Evolutionary conservation across 305 asterid genomes (phyloP).

Genomic region (Vinca major): DNA sequence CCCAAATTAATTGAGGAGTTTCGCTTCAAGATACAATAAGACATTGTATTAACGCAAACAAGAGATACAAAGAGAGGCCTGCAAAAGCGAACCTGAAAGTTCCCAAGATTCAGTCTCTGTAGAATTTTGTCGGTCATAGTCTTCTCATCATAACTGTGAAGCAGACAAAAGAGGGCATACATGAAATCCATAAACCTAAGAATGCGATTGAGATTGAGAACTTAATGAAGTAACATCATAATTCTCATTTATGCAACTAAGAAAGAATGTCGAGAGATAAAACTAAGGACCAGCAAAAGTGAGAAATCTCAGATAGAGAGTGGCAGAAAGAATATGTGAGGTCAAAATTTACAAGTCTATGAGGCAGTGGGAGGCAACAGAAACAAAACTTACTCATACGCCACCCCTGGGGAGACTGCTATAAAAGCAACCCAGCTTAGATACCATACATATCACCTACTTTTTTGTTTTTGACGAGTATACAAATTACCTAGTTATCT

Average conservation of each 20-base stretch:
- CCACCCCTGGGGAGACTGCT: neutral
- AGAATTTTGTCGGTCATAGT: constrained; percentile 70
- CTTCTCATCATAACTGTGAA: constrained; percentile 80
- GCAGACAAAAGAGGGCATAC: constrained; percentile 18
- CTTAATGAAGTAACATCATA: neutral
- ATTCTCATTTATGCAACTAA: neutral
- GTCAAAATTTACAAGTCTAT: neutral
- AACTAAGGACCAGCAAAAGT: neutral
- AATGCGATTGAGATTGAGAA: constrained; percentile 10
- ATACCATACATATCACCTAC: too few relatives aligned
- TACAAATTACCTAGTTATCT: neutral
- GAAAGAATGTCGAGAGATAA: neutral
- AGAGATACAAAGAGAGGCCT: neutral
- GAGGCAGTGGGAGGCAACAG: neutral
- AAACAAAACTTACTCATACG: neutral
- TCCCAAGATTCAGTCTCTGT: constrained; percentile 70
- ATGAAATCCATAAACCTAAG: constrained; percentile 14
- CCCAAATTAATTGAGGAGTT: constrained; percentile 2
- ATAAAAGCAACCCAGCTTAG: neutral
- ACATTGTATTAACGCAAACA: constrained; percentile 1
- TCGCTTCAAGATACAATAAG: constrained; percentile 1
- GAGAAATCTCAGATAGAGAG: constrained; percentile 17
- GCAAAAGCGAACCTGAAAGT: constrained; percentile 72
- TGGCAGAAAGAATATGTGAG: neutral
- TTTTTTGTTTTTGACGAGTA: too few relatives aligned